Percentiles rank a stretch among this genome's conserved stretches.
phyloP scores from a whole-genome alignment of 176 grass and related monocot species.

The Rhynchospora breviuscula region DNA sequence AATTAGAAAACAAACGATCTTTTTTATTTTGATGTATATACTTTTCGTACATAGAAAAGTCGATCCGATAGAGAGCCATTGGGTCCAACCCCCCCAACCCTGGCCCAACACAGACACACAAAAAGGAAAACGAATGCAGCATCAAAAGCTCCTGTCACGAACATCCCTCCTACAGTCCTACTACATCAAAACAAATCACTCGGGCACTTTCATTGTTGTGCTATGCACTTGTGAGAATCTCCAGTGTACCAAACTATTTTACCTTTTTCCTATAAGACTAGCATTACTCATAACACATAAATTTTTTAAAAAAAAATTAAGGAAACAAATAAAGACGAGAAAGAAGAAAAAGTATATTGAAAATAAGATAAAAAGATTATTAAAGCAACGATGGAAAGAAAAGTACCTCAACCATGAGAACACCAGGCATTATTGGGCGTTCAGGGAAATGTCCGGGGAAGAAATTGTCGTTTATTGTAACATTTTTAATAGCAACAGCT shows the following conservation, averaged over 20 bases:
- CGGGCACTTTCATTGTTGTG: not conserved
- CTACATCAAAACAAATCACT: not conserved
- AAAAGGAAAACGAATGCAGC: not conserved
- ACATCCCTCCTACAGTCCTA: not conserved
- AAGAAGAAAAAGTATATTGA: not conserved
- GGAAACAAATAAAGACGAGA: not conserved
- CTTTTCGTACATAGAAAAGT: not conserved
- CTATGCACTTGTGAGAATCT: not conserved
- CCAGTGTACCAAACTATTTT: not conserved
- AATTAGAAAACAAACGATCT: not conserved
- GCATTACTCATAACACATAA: not conserved
- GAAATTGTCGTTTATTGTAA: slow-evolving; percentile 95
- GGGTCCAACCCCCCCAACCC: not conserved
- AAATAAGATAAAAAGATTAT: not conserved
- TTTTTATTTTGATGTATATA: not conserved
- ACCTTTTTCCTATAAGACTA: not conserved
- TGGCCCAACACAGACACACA: too few species aligned
- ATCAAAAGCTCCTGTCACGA: not conserved
- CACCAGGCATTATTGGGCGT: slow-evolving; percentile 73
- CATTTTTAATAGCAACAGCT: slow-evolving; percentile 67
- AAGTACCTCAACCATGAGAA: slow-evolving; percentile 49
- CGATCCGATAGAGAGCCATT: not conserved
- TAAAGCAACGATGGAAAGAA: not conserved
- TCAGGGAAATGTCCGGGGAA: slow-evolving; percentile 71
- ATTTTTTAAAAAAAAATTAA: not conserved